Conservation (phyloP, 495 filamentous ascomycete species). For the Neurospora tetrasperma region DNA sequence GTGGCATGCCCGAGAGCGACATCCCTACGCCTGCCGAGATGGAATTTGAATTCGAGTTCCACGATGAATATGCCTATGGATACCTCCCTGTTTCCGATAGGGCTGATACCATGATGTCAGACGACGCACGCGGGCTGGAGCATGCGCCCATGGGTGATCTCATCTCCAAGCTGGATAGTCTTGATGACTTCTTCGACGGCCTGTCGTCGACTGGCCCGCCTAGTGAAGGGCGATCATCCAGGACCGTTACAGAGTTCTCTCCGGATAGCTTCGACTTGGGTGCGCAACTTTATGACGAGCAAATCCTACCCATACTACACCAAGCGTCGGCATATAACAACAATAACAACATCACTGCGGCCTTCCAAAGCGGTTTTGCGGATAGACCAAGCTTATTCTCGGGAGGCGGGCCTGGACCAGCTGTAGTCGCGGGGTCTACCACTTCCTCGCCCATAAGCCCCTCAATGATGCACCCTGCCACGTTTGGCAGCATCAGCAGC, state of each 20-base stretch:
- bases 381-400: slow-evolving; percentile 48
- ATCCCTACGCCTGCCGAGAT: slow-evolving; percentile 47
- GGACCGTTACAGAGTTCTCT: slow-evolving; percentile 53
- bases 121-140: slow-evolving; percentile 61
- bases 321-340: slow-evolving; percentile 46
- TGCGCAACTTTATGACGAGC: slow-evolving; percentile 85
- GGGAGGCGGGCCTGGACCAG: slow-evolving; percentile 29
- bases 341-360: slow-evolving; percentile 28
- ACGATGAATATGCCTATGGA: slow-evolving; percentile 77
- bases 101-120: slow-evolving; percentile 84
- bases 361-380: slow-evolving; percentile 81
- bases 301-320: slow-evolving; percentile 82
- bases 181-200: slow-evolving; percentile 90
- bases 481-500: neutral
- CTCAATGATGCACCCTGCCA: neutral
- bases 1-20: slow-evolving; percentile 48
- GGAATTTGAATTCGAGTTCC: slow-evolving; percentile 68
- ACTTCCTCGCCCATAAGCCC: neutral
- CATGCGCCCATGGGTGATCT: slow-evolving; percentile 60
- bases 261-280: slow-evolving; percentile 57
- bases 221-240: slow-evolving; percentile 47
- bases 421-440: neutral
- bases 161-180: slow-evolving; percentile 78
- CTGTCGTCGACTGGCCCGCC: slow-evolving; percentile 40
- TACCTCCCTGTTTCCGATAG: slow-evolving; percentile 59